Evolutionary conservation across 352 stramenopile genomes (phyloP).

Genomic region (Pythium sp.): DNA sequence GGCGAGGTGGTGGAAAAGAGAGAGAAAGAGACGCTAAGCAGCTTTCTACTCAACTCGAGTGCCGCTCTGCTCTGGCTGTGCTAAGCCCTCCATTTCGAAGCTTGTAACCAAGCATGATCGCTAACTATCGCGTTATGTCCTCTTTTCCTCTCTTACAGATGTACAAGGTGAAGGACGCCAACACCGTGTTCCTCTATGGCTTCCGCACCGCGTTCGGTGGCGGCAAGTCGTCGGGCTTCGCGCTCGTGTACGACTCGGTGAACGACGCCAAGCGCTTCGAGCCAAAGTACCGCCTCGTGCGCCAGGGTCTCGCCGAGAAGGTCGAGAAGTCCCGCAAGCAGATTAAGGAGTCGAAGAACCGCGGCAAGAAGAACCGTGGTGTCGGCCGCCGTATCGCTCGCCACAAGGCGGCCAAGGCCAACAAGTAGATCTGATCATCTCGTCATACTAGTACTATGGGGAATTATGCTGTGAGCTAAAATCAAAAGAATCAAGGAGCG

Average conservation of each 20-base stretch:
- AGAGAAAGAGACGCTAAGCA: neutral
- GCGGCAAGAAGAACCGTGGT: slow-evolving; percentile 97
- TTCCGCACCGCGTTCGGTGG: slow-evolving; percentile 98
- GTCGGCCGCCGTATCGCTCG: slow-evolving; percentile 97
- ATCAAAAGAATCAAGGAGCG: slow-evolving; percentile 17
- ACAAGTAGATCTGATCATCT: slow-evolving; percentile 79
- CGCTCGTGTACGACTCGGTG: slow-evolving; percentile 98
- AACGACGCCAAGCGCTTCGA: slow-evolving; percentile 99
- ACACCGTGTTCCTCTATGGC: slow-evolving; percentile 96
- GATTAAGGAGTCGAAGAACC: slow-evolving; percentile 99
- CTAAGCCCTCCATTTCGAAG: neutral
- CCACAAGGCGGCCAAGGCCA: slow-evolving; percentile 99
- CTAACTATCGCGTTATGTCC: slow-evolving; percentile 7
- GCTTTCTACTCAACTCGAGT: neutral
- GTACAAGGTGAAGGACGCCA: slow-evolving; percentile 96
- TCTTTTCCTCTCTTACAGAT: slow-evolving; percentile 43
- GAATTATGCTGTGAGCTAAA: slow-evolving; percentile 27
- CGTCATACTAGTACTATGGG: slow-evolving; percentile 20
- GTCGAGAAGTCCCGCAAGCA: slow-evolving; percentile 98
- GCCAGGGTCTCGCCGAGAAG: slow-evolving; percentile 90
- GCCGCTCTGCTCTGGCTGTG: neutral
- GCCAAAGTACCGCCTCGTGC: slow-evolving; percentile 97
- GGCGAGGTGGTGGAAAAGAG: neutral
- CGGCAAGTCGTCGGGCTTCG: slow-evolving; percentile 97
- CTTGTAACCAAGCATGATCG: neutral